These are phyloP conservation scores for Boletus calvinii DNA, from an alignment of 1,284 basidiomycete species.

Conservation along the genomic window DNA sequence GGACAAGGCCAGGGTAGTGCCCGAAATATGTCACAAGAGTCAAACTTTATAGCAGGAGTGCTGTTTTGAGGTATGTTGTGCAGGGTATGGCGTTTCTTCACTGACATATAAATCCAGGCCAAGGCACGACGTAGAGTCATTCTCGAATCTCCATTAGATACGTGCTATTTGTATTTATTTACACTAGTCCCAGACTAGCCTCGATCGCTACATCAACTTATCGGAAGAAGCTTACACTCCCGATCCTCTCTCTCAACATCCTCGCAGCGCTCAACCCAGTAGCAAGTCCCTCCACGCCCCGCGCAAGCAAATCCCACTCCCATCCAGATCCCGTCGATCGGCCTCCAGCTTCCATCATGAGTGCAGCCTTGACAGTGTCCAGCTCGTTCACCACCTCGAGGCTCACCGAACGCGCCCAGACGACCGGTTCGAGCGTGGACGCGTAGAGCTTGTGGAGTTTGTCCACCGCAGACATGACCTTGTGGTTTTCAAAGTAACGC, in stretches of 20 bases:
- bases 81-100: too few species aligned
- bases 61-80: too few species aligned
- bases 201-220: neutral
- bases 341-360: slow-evolving; percentile 81
- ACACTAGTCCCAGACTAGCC: too few species aligned
- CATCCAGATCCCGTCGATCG: slow-evolving; percentile 22
- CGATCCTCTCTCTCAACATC: slow-evolving; percentile 27
- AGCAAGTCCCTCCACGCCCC: slow-evolving; percentile 37
- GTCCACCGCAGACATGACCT: slow-evolving; percentile 79
- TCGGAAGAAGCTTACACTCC: slow-evolving; percentile 12
- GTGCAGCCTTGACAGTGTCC: slow-evolving; percentile 72
- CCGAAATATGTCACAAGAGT: too few species aligned
- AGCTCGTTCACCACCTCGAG: slow-evolving; percentile 92
- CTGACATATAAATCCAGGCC: too few species aligned
- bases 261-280: slow-evolving; percentile 30
- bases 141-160: too few species aligned
- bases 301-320: slow-evolving; percentile 37
- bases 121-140: too few species aligned
- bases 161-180: too few species aligned
- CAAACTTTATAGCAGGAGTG: too few species aligned
- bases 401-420: slow-evolving; percentile 84
- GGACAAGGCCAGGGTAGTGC: too few species aligned
- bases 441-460: slow-evolving; percentile 87
- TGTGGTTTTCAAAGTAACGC: slow-evolving; percentile 85
- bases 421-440: slow-evolving; percentile 62